Base-by-base conservation (phyloP, 495 filamentous ascomycete species). In the Glarea lozoyensis region DNA sequence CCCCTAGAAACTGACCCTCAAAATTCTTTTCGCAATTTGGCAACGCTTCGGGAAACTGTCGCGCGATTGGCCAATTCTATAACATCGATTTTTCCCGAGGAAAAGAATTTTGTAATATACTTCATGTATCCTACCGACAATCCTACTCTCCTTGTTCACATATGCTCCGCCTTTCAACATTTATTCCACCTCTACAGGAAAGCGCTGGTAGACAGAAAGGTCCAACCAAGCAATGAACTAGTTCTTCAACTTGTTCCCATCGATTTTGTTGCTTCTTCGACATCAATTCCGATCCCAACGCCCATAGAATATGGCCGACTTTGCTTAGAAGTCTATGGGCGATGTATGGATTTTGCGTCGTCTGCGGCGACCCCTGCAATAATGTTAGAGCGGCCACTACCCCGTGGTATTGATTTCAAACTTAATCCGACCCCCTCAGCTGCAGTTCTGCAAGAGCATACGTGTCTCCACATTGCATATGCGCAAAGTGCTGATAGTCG, bases 391-490 rank as follows among this genome's bases (percentile, higher is more conserved):
- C 75, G 82, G 44, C 61, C 76, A 4, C 55, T 84, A 13, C 87
- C 89, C 10, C 78, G 76, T 32, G 61, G 60, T 17, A 84, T 97
- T 38, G 78, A 82, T 30, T 96, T 99, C 69, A 84, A 81, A 46
- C 67, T 96, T 25, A 73, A 65, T 10, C 55, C 75, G 4, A 76
- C 69, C 15, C 80, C 82, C 0, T 79, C 80, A 0, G 72, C 79
- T 2, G 82, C 85, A 19, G 69, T 92, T 0, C 61, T 96, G n/a
- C 78, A 82, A 37, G 87, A 94, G 54, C 86, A 88, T 24, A 79
- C 75, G 10, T 81, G 81, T 46, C 74, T 99, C 10, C 93, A 99
- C 58, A 63, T 97, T 35, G 88, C 85, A 6, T 94, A 90, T 56
- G 82, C 83, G 0, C 78, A 80, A 46, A 90, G 85, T 56, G 64